Percentiles rank a stretch among this genome's conserved stretches.
Evolutionary conservation across 208 protist species (phyloP).

Genomic region (Trypanosoma platydactyli): DNA sequence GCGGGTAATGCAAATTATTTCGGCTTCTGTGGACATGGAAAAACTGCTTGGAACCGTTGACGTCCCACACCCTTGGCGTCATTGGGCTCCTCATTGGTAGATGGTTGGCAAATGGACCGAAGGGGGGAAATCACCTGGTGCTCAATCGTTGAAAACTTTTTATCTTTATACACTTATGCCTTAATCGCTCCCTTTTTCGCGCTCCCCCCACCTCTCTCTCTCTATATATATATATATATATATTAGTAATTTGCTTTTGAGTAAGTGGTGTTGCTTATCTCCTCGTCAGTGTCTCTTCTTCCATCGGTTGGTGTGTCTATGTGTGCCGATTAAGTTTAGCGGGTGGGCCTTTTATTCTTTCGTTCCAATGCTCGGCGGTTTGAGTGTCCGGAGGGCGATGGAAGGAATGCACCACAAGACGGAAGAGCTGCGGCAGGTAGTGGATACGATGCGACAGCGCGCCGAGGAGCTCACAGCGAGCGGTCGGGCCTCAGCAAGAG

Average conservation of each 20-base stretch:
- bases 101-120: background rate
- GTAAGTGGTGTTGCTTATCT: too few species aligned
- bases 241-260: too few species aligned
- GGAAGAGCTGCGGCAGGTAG: conserved; percentile 49
- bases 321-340: background rate
- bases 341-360: background rate
- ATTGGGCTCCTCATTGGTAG: conserved; percentile 85
- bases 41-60: conserved; percentile 46
- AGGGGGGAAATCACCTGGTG: too few species aligned
- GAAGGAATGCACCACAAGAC: conserved; percentile 52
- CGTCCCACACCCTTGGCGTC: conserved; percentile 56
- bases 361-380: conserved; percentile 9
- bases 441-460: conserved; percentile 52
- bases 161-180: too few species aligned
- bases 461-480: conserved; percentile 60
- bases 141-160: too few species aligned
- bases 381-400: conserved; percentile 54
- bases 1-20: conserved; percentile 51
- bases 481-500: conserved; percentile 23
- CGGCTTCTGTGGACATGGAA: conserved; percentile 40
- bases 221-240: too few species aligned
- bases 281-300: too few species aligned
- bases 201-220: too few species aligned
- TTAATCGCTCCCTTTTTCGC: conserved; percentile 1
- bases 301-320: background rate